Conservation (phyloP, 2,329 filamentous ascomycete genomes). For the Pseudovirgaria hyperparasitica region DNA sequence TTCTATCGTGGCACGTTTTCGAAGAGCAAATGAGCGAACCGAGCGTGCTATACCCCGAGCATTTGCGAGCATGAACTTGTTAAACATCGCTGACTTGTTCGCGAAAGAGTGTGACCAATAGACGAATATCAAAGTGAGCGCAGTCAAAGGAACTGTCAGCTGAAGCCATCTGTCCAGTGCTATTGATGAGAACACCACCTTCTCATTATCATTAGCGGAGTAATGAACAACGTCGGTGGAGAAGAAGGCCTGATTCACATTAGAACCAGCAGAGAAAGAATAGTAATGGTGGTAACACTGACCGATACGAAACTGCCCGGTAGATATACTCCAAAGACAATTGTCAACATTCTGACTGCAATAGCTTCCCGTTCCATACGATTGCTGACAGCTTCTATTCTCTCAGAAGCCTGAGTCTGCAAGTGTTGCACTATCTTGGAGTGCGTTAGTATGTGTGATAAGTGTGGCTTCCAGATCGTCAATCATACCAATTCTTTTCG, state of each 20-base stretch:
- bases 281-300: slow-evolving; percentile 4
- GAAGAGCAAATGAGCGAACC: too few species aligned
- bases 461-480: too few species aligned
- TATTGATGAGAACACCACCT: slow-evolving; percentile 12
- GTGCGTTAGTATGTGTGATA: too few species aligned
- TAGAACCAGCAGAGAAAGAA: too few species aligned
- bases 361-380: slow-evolving; percentile 14
- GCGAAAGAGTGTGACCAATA: too few species aligned
- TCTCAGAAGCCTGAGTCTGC: slow-evolving; percentile 12
- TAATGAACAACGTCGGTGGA: slow-evolving; percentile 27
- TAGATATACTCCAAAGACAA: slow-evolving; percentile 13
- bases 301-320: slow-evolving; percentile 18
- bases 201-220: slow-evolving; percentile 11
- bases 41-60: too few species aligned
- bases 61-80: too few species aligned
- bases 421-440: slow-evolving; percentile 15
- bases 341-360: slow-evolving; percentile 16
- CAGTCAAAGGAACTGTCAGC: slow-evolving; percentile 25
- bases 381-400: slow-evolving; percentile 11
- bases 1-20: too few species aligned
- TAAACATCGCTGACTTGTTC: too few species aligned
- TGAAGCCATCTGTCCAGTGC: slow-evolving; percentile 25
- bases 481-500: slow-evolving; percentile 22
- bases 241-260: slow-evolving; percentile 24
- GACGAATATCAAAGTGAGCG: slow-evolving; percentile 15